These are phyloP conservation scores for Pecoramyces ruminantium DNA, from an alignment of 192 early-diverging fungal genomes.

Conservation along the genomic window DNA sequence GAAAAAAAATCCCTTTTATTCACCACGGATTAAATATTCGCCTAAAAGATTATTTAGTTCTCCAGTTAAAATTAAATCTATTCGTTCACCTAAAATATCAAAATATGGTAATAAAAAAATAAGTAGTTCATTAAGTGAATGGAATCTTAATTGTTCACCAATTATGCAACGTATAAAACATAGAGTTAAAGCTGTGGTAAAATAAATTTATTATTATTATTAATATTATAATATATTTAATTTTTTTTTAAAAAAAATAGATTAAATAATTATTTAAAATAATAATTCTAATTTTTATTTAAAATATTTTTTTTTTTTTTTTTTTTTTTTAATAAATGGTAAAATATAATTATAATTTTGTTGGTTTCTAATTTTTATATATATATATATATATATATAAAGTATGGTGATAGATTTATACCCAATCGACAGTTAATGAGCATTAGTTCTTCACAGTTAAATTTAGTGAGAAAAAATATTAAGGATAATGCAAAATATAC, in stretches of 20 bases:
- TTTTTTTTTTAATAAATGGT: too few species aligned
- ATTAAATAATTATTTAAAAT: too few species aligned
- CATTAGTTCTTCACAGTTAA: constrained; percentile 52
- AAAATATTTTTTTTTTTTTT: too few species aligned
- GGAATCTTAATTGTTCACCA: background rate
- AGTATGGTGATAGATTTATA: constrained; percentile 60
- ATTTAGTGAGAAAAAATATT: constrained; percentile 19
- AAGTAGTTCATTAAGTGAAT: background rate
- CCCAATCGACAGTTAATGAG: constrained; percentile 59
- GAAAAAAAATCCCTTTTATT: background rate
- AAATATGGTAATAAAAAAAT: background rate
- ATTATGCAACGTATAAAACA: background rate
- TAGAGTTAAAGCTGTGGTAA: background rate
- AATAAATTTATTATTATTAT: background rate
- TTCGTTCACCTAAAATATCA: background rate
- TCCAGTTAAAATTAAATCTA: background rate
- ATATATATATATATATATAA: too few species aligned
- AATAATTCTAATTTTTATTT: too few species aligned
- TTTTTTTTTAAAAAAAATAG: too few species aligned
- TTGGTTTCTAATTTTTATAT: too few species aligned
- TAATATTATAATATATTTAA: too few species aligned
- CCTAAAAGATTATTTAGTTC: background rate
- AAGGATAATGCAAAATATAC: constrained; percentile 3
- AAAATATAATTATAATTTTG: too few species aligned
- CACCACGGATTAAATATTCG: background rate